These are phyloP conservation scores for Suillus subaureus DNA, from an alignment of 768 basidiomycete species.

Conservation along the genomic window DNA sequence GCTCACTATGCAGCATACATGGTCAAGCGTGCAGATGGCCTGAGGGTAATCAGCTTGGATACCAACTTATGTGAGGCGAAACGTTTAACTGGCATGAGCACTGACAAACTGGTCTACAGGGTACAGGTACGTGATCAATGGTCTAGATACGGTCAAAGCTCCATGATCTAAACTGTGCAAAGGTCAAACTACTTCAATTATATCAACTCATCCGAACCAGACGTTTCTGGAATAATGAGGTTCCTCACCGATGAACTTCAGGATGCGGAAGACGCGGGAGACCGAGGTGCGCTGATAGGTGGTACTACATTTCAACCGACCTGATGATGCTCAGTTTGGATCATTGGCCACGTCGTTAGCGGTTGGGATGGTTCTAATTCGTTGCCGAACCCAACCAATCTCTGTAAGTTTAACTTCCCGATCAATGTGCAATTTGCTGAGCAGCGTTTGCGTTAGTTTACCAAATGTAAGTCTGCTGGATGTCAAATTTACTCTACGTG, in stretches of 20 bases:
- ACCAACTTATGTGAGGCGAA: conserved; percentile 68
- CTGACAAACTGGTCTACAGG: conserved; percentile 22
- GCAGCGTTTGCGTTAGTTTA: conserved; percentile 37
- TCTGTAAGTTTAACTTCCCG: conserved; percentile 50
- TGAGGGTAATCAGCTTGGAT: conserved; percentile 74
- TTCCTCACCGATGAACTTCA: conserved; percentile 81
- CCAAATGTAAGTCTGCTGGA: conserved; percentile 42
- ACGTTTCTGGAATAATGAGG: conserved; percentile 74
- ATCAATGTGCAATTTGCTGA: neutral
- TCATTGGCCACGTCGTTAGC: conserved; percentile 56
- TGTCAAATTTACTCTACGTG: conserved; percentile 1
- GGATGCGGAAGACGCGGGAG: conserved; percentile 74
- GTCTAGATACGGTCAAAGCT: conserved; percentile 5
- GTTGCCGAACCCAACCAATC: conserved; percentile 63
- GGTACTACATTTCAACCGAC: neutral
- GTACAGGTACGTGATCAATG: conserved; percentile 28
- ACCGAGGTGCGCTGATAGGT: conserved; percentile 51
- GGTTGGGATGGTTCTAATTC: conserved; percentile 78
- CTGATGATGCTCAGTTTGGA: conserved; percentile 42
- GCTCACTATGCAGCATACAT: conserved; percentile 76
- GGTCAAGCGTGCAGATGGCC: conserved; percentile 64
- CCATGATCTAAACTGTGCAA: conserved; percentile 9
- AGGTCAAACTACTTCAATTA: conserved; percentile 78
- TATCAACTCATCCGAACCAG: conserved; percentile 70
- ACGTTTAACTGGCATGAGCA: neutral